Evolutionary conservation across 2,329 filamentous ascomycete genomes (phyloP), one percentile per base, ranked within the genome.

Genomic region (Trichoderma semiorbis): DNA sequence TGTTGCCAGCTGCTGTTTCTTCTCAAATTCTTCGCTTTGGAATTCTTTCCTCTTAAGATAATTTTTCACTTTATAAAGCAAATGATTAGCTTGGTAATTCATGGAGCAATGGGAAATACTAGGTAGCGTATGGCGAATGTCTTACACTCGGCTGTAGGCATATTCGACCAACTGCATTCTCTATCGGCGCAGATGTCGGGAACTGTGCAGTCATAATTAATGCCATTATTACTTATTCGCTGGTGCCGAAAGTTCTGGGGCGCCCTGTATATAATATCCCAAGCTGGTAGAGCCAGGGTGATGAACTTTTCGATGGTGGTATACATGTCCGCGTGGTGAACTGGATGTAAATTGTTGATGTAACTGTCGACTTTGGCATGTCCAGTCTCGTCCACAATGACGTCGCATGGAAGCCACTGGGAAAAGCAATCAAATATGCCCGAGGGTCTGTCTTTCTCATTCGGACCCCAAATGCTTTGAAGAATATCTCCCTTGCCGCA

Each of bases 371-470:
- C 3, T 7, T 43, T 43, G 6, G 36, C 36, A 1, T 16, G 2
- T 18, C 36, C 36, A 43, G 1, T 8, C 16, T 43, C 36, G 2
- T 18, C 36, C 16, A 43, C 36, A n/a, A 43, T n/a, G 36, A 43
- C 36, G 7, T 43, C 36, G 36, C 36, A 18, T n/a, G 36, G 36
- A 43, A 43, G 36, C 36, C 36, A 43, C 8, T 43, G 36, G 7
- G 1, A 43, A 16, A 2, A 39, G 14, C 1, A 0, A 18, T 39
- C 36, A 39, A 39, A 16, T 1, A 36, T 36, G 3, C 12, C 4
- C n/a, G n/a, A n/a, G n/a, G n/a, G n/a, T n/a, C n/a, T 2, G 32
- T 5, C 5, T 26, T 5, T 3, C 5, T 26, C 5, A 3, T 12
- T 12, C 12, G 34, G 36, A 39, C 1, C 36, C 36, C 16, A 39